Conservation (phyloP, 495 filamentous ascomycete genomes). For the Rusavskia elegans region DNA sequence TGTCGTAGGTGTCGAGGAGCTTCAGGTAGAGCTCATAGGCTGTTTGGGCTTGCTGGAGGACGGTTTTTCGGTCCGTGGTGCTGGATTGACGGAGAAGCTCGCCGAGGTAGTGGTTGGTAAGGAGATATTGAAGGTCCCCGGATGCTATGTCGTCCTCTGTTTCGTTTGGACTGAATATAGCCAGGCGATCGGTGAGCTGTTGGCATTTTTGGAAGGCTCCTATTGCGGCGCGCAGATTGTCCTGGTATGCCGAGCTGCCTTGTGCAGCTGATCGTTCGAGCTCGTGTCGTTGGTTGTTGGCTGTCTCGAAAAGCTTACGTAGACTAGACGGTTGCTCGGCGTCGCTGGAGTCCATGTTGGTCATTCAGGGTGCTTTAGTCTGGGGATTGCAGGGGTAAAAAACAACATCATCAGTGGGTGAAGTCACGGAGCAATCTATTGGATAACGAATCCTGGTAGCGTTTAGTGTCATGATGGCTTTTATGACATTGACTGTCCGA, state of each 20-base stretch:
- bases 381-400: too few relatives aligned
- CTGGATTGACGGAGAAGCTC: slow-evolving; percentile 46
- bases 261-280: slow-evolving; percentile 37
- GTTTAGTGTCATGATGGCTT: too few relatives aligned
- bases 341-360: slow-evolving; percentile 18
- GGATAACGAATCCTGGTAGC: too few relatives aligned
- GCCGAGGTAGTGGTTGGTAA: slow-evolving; percentile 50
- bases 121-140: slow-evolving; percentile 62
- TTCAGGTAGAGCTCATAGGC: slow-evolving; percentile 65
- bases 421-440: too few relatives aligned
- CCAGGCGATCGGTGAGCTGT: slow-evolving; percentile 47
- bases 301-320: slow-evolving; percentile 38
- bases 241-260: slow-evolving; percentile 44
- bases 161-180: slow-evolving; percentile 85
- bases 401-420: too few relatives aligned
- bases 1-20: slow-evolving; percentile 59
- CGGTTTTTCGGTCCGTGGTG: slow-evolving; percentile 38
- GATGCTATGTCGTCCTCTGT: slow-evolving; percentile 75
- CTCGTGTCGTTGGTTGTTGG: slow-evolving; percentile 36
- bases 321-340: slow-evolving; percentile 42
- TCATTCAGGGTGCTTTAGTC: too few relatives aligned
- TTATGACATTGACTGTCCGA: too few relatives aligned
- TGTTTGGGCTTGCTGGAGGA: slow-evolving; percentile 44
- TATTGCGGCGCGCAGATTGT: slow-evolving; percentile 50
- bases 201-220: slow-evolving; percentile 57